These are phyloP conservation scores for Aspergillus fructus DNA, from an alignment of 2,329 filamentous ascomycete genomes.

Conservation along the genomic window DNA sequence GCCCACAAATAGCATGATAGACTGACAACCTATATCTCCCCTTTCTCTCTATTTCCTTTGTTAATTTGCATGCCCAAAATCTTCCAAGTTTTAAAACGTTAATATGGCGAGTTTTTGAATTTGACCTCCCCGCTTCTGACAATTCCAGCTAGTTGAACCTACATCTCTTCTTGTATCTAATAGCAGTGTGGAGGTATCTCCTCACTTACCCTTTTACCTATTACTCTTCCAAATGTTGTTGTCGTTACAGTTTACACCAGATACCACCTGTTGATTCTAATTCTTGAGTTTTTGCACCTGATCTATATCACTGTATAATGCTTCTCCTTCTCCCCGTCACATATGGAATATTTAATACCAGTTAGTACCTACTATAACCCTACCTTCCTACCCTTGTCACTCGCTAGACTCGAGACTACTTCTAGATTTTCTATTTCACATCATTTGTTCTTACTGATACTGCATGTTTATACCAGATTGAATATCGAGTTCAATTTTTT, in stretches of 20 bases:
- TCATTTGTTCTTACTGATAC: constrained; percentile 6
- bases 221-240: neutral
- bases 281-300: constrained; percentile 1
- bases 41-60: constrained; percentile 5
- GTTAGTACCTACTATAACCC: neutral
- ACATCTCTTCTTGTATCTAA: constrained; percentile 11
- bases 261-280: constrained; percentile 19
- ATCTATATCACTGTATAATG: constrained; percentile 15
- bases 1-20: constrained; percentile 28
- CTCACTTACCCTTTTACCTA: constrained; percentile 4
- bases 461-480: neutral
- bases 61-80: constrained; percentile 8
- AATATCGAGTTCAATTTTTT: neutral
- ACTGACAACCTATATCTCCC: constrained; percentile 10
- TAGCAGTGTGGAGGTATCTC: neutral
- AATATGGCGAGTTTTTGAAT: neutral
- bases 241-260: constrained; percentile 9
- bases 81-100: neutral
- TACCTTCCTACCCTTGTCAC: neutral
- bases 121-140: neutral
- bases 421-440: neutral
- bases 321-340: constrained; percentile 1
- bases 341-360: constrained; percentile 8
- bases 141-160: constrained; percentile 3
- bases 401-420: neutral